Evolutionary conservation across 495 filamentous ascomycete species (phyloP).

Genomic region (Penicillium daleae): DNA sequence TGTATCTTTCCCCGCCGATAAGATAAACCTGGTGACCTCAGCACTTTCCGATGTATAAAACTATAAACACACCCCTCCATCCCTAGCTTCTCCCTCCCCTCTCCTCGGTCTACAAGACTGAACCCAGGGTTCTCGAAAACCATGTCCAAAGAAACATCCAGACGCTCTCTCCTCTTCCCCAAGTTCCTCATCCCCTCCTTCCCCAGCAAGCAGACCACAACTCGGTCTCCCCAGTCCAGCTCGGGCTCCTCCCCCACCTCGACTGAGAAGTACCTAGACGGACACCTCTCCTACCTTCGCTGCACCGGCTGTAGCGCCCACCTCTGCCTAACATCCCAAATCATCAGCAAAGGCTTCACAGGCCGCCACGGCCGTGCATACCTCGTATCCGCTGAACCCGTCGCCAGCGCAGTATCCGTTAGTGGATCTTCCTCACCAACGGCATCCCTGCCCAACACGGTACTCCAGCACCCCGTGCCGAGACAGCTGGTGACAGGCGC

Average conservation of each 20-base stretch:
- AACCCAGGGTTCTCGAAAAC: background rate
- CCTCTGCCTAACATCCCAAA: constrained; percentile 74
- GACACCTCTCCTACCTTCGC: constrained; percentile 64
- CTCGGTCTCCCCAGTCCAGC: background rate
- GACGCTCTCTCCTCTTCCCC: constrained; percentile 30
- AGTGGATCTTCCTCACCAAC: constrained; percentile 39
- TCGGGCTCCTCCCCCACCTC: constrained; percentile 20
- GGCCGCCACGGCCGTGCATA: constrained; percentile 94
- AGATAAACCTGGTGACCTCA: constrained; percentile 22
- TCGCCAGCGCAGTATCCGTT: constrained; percentile 33
- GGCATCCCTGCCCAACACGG: constrained; percentile 55
- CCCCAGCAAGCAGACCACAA: constrained; percentile 28
- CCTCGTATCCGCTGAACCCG: constrained; percentile 62
- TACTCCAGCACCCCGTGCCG: constrained; percentile 63
- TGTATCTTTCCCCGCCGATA: constrained; percentile 4
- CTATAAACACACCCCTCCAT: background rate
- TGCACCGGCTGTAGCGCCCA: constrained; percentile 76
- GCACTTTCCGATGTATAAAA: too few species aligned
- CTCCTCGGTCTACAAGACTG: background rate
- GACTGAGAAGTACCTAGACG: constrained; percentile 46
- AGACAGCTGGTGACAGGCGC: constrained; percentile 78
- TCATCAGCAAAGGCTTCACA: constrained; percentile 90
- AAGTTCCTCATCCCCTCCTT: constrained; percentile 61
- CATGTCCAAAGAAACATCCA: constrained; percentile 25
- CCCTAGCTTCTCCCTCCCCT: constrained; percentile 2